A percentile compares a stretch with the other conserved stretches of the same genome.
These are phyloP conservation scores for Cyanidioschyzon merolae DNA, from an alignment of 23 red algal species.

Conservation along the genomic window DNA sequence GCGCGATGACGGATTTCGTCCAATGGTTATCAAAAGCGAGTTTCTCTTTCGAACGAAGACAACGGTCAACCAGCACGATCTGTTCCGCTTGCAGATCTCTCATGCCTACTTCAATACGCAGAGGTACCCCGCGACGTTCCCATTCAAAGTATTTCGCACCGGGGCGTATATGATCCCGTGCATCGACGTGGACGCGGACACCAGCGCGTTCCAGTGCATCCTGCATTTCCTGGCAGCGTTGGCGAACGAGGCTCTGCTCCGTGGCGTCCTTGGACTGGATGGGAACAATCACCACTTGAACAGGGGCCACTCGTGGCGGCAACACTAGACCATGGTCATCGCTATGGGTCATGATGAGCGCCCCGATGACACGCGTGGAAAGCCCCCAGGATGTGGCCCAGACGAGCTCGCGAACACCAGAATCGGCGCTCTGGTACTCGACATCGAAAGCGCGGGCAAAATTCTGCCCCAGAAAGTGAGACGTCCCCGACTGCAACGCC, in stretches of 20 bases:
- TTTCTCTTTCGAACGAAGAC: conserved; percentile 8
- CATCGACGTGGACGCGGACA: conserved; percentile 56
- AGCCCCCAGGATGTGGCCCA: conserved; percentile 97
- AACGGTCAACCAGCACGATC: conserved; percentile 41
- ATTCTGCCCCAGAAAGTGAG: conserved; percentile 81
- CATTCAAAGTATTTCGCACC: conserved; percentile 94
- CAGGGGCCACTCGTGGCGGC: conserved; percentile 75
- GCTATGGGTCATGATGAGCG: conserved; percentile 89
- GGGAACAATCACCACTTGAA: conserved; percentile 79
- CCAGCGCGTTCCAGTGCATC: conserved; percentile 24
- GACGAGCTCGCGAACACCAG: conserved; percentile 36
- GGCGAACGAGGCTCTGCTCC: background rate
- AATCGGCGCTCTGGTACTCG: conserved; percentile 24
- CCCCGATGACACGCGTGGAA: conserved; percentile 83
- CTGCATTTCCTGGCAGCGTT: background rate
- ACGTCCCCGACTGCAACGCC: conserved; percentile 89
- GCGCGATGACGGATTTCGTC: background rate
- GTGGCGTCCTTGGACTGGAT: conserved; percentile 26
- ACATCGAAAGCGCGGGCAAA: conserved; percentile 95
- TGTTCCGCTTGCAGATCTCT: conserved; percentile 38
- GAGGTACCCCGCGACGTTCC: conserved; percentile 84
- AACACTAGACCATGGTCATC: conserved; percentile 91
- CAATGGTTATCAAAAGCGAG: conserved; percentile 1
- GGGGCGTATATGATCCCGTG: conserved; percentile 62
- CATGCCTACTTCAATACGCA: conserved; percentile 86